Evolutionary conservation across 1,139 yeast genomes (phyloP).

Genomic region (Maudiozyma humilis): DNA sequence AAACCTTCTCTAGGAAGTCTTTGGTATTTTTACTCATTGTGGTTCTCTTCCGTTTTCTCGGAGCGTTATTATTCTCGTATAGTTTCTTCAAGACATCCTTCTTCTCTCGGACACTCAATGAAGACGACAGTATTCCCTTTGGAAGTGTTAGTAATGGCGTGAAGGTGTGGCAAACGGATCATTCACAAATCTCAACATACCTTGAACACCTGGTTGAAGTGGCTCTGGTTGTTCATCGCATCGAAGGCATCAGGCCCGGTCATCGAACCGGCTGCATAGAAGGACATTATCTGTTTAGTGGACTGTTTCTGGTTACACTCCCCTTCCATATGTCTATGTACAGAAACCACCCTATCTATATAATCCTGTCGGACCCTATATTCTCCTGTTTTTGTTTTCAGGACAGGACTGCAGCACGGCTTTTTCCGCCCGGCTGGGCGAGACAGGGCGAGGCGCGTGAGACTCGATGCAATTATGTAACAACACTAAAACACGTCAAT

Average conservation of each 20-base stretch:
- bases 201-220: conserved; percentile 1
- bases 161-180: background rate
- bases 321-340: too few species aligned
- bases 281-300: too few species aligned
- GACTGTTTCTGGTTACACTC: too few species aligned
- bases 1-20: background rate
- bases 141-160: background rate
- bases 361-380: background rate
- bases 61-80: conserved; percentile 7
- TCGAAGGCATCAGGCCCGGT: background rate
- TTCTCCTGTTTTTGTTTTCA: background rate
- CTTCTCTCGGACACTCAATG: conserved; percentile 7
- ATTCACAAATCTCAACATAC: background rate
- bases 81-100: conserved; percentile 9
- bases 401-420: too few species aligned
- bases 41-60: conserved; percentile 2
- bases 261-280: background rate
- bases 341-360: too few species aligned
- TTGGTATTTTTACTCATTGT: conserved; percentile 6
- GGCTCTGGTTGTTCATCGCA: background rate
- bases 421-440: too few species aligned
- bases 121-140: conserved; percentile 3
- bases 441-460: too few species aligned
- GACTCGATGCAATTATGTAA: too few species aligned
- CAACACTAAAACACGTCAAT: too few species aligned